A percentile compares a stretch with the other conserved stretches of the same genome.
phyloP scores from a whole-genome alignment of 345 rosid genomes.

The Triadica sebifera region DNA sequence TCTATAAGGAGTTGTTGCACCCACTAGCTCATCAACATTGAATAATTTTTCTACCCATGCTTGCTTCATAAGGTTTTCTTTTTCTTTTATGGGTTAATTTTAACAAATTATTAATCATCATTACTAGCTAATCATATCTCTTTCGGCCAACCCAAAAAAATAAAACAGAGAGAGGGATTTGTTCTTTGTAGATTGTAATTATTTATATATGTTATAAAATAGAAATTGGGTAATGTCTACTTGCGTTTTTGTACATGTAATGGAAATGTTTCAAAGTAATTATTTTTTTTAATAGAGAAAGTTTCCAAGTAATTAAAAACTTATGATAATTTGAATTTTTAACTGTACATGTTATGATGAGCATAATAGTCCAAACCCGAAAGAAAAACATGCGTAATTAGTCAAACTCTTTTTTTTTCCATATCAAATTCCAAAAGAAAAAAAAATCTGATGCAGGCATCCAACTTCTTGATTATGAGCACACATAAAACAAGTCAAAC shows the following conservation, averaged over 20 bases:
- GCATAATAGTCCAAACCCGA: slow-evolving; percentile 3
- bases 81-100: slow-evolving; percentile 8
- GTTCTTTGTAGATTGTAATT: not conserved
- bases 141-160: too few species aligned
- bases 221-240: not conserved
- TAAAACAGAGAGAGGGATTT: not conserved
- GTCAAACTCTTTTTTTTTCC: slow-evolving; percentile 24
- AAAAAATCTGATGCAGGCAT: not conserved
- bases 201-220: not conserved
- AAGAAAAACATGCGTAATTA: slow-evolving; percentile 7
- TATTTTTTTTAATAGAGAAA: not conserved
- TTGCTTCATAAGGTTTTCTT: slow-evolving; percentile 40
- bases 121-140: not conserved
- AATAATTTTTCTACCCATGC: slow-evolving; percentile 26
- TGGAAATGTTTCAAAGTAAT: not conserved
- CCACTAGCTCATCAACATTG: slow-evolving; percentile 42
- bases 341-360: not conserved
- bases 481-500: slow-evolving; percentile 4
- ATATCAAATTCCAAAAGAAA: not conserved
- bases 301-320: not conserved
- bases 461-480: slow-evolving; percentile 10
- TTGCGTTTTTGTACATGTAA: not conserved
- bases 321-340: not conserved
- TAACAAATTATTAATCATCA: slow-evolving; percentile 14
- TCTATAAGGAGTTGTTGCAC: slow-evolving; percentile 54